Conservation (phyloP, 352 stramenopile genomes). For the Bremia lactucae region DNA sequence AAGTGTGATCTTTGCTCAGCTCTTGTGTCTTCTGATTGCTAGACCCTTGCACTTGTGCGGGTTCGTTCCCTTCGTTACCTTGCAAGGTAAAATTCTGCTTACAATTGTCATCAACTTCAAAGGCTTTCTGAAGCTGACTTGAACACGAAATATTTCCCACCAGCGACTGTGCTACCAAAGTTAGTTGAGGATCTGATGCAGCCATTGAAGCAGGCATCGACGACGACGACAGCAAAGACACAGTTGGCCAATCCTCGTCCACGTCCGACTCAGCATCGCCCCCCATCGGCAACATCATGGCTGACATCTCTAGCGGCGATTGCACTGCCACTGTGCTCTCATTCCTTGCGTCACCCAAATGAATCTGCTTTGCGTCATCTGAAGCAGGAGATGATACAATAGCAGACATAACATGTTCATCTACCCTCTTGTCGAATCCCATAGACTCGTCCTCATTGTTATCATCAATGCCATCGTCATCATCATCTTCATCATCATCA, state of each 20-base stretch:
- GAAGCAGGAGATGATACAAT: constrained; percentile 1
- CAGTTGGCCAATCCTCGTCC: constrained; percentile 44
- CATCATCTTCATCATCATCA: too few relatives aligned
- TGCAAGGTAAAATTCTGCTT: constrained; percentile 3
- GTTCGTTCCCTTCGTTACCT: not conserved
- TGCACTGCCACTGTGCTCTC: not conserved
- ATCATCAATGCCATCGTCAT: too few relatives aligned
- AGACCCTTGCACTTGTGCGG: not conserved
- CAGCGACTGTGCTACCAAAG: not conserved
- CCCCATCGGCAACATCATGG: constrained; percentile 4
- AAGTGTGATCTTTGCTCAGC: too few relatives aligned
- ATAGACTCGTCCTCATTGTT: constrained; percentile 44
- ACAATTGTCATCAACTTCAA: constrained; percentile 4
- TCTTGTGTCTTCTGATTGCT: constrained; percentile 4
- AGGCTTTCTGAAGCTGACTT: constrained; percentile 5
- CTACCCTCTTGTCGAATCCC: not conserved
- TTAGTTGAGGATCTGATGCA: not conserved
- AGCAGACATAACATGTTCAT: not conserved
- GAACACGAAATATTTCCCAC: not conserved
- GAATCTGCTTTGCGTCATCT: constrained; percentile 1
- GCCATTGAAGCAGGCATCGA: not conserved
- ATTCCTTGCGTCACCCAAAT: not conserved
- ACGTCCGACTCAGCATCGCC: constrained; percentile 43
- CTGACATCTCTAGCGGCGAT: not conserved
- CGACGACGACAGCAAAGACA: not conserved